Evolutionary conservation across 2,329 filamentous ascomycete genomes (phyloP), one percentile per base, ranked within the genome.

Genomic region (Fusarium devonianum): DNA sequence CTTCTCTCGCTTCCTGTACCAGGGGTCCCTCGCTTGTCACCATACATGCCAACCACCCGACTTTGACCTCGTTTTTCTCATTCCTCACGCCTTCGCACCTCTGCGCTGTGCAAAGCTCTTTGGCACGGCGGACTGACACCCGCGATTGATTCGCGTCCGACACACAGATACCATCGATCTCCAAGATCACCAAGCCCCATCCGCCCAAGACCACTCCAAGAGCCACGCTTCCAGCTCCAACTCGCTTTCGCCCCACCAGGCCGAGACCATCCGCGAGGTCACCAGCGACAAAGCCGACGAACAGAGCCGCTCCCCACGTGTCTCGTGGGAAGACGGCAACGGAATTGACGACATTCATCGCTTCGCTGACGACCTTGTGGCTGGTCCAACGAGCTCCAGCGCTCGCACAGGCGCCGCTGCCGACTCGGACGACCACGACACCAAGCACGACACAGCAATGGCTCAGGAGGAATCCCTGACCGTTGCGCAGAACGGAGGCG

Each of bases 111-210:
- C 23, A 16, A 22, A 42, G 36, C 37, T 36, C 33, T 41, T 53
- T 33, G 38, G 37, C 45, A 45, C 33, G 17, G 17, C 50, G 35
- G 33, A 63, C 62, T 66, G 42, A 67, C 57, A 12, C 37, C 41
- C 29, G 41, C 38, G 42, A 50, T 40, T 37, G 19, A 49, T 56
- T 49, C 21, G 37, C 25, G n/a, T 28, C 21, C 43, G 33, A 43
- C 14, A 18, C 53, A 34, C 48, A 96, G 93, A 97, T 78, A 95
- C 93, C 56, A 89, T 97, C 75, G 94, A 97, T 76, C 85, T 97
- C 41, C 94, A 97, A 81, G 85, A 91, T 74, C 89, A 86, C 68
- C 78, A 87, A 67, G 80, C 88, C 50, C 91, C 92, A 23, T 94
- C 92, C 34, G 90, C 93, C 28, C 83, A 96, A 76, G 88, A 92